Conservation (phyloP, 139 green algal genomes). For the Tetratostichococcus sp. region DNA sequence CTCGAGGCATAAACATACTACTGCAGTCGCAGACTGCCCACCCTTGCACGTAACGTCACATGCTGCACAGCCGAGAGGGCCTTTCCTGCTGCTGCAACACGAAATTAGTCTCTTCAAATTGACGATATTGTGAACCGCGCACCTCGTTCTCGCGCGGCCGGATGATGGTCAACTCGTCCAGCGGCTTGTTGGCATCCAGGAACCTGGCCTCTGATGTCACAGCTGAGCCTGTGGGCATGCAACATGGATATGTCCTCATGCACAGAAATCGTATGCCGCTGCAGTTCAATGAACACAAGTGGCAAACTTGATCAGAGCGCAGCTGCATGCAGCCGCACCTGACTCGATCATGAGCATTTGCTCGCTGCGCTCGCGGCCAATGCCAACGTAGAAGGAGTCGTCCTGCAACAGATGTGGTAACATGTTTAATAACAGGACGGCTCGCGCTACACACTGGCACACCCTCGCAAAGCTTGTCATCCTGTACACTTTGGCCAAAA, state of each 20-base stretch:
- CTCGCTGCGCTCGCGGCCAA: conserved; percentile 51
- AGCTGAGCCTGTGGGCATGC: conserved; percentile 51
- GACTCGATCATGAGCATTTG: conserved; percentile 58
- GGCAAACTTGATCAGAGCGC: too few species aligned
- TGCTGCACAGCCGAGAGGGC: neutral
- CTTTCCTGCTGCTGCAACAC: neutral
- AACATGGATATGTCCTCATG: too few species aligned
- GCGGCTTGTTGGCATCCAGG: conserved; percentile 55
- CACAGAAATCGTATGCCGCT: too few species aligned
- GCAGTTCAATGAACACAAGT: too few species aligned
- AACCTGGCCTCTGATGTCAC: conserved; percentile 70
- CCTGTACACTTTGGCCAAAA: too few species aligned
- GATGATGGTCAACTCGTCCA: conserved; percentile 46
- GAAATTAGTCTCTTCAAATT: neutral
- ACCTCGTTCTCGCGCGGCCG: conserved; percentile 47
- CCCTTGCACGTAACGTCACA: neutral
- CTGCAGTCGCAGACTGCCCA: neutral
- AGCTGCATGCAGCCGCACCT: conserved; percentile 10
- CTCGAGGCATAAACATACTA: too few species aligned
- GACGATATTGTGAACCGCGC: too few species aligned
- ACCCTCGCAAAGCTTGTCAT: too few species aligned
- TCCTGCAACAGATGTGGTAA: conserved; percentile 27
- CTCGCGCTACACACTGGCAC: too few species aligned
- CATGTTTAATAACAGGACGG: neutral
- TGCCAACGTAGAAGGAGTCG: conserved; percentile 70